These are phyloP conservation scores for Penicillium sp. DNA, from an alignment of 2,329 filamentous ascomycete genomes.

Conservation along the genomic window DNA sequence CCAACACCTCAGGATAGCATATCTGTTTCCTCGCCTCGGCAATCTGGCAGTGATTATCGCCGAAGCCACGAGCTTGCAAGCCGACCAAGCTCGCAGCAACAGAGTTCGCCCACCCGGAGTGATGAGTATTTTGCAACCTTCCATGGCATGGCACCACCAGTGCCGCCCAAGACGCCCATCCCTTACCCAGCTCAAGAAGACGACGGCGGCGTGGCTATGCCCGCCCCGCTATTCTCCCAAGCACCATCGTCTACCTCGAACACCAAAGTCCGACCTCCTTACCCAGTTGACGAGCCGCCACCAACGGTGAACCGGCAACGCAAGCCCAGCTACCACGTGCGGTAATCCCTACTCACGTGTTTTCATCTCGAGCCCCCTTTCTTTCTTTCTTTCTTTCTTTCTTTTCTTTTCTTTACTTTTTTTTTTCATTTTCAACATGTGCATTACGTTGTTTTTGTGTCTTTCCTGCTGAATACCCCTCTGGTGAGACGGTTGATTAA, in stretches of 20 bases:
- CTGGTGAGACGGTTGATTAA: slow-evolving; percentile 1
- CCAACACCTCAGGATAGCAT: slow-evolving; percentile 29
- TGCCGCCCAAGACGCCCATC: slow-evolving; percentile 75
- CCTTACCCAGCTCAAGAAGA: slow-evolving; percentile 46
- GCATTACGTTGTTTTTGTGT: background rate
- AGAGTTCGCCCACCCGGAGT: slow-evolving; percentile 36
- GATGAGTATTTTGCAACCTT: slow-evolving; percentile 29
- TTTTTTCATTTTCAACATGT: background rate
- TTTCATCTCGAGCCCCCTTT: background rate
- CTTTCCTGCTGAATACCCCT: slow-evolving; percentile 8
- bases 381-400: background rate
- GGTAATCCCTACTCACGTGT: slow-evolving; percentile 33
- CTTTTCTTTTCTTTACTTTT: background rate
- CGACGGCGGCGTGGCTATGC: slow-evolving; percentile 33
- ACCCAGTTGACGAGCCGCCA: slow-evolving; percentile 77
- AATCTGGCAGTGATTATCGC: slow-evolving; percentile 30
- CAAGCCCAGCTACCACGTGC: slow-evolving; percentile 70
- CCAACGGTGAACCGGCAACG: slow-evolving; percentile 80
- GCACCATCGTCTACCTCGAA: slow-evolving; percentile 10
- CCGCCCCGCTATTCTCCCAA: slow-evolving; percentile 35
- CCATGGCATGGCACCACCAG: slow-evolving; percentile 56
- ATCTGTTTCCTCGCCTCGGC: slow-evolving; percentile 23
- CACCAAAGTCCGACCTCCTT: slow-evolving; percentile 58
- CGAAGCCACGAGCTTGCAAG: slow-evolving; percentile 38
- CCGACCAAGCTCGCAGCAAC: slow-evolving; percentile 29